Percentiles rank a stretch among this genome's conserved stretches.
phyloP scores from a whole-genome alignment of 257 asterid genomes.

The Salvia hispanica region DNA sequence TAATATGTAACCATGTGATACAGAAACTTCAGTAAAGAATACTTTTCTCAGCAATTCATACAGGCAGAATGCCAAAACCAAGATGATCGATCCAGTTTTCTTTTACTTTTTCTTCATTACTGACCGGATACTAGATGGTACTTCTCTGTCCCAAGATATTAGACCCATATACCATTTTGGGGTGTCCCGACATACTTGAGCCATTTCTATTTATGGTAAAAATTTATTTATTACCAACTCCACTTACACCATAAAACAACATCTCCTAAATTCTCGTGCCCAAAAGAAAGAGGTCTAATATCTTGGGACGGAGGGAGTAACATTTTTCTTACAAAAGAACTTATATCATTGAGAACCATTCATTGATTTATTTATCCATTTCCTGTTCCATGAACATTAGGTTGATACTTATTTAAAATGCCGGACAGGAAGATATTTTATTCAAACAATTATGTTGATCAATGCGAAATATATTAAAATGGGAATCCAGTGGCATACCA shows the following conservation, averaged over 20 bases:
- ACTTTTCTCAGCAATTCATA: slow-evolving; percentile 21
- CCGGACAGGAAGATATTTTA: slow-evolving; percentile 13
- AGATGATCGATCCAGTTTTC: not conserved
- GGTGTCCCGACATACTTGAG: too few relatives aligned
- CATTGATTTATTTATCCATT: slow-evolving; percentile 3
- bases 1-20: slow-evolving; percentile 1
- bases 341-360: slow-evolving; percentile 24
- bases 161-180: too few relatives aligned
- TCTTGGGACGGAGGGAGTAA: too few relatives aligned
- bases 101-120: slow-evolving; percentile 1
- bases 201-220: too few relatives aligned
- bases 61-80: slow-evolving; percentile 6
- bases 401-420: slow-evolving; percentile 4
- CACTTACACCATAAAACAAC: too few relatives aligned
- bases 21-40: slow-evolving; percentile 13
- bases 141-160: too few relatives aligned
- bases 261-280: too few relatives aligned
- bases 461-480: not conserved
- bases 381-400: slow-evolving; percentile 19
- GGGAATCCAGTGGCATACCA: slow-evolving; percentile 4
- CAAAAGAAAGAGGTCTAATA: too few relatives aligned
- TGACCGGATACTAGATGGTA: slow-evolving; percentile 7
- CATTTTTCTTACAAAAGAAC: not conserved
- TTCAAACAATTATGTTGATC: slow-evolving; percentile 23
- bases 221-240: too few relatives aligned